A percentile compares a stretch with the other conserved stretches of the same genome.
phyloP scores from a whole-genome alignment of 2,329 filamentous ascomycete species.

The Venturia aucupariae region DNA sequence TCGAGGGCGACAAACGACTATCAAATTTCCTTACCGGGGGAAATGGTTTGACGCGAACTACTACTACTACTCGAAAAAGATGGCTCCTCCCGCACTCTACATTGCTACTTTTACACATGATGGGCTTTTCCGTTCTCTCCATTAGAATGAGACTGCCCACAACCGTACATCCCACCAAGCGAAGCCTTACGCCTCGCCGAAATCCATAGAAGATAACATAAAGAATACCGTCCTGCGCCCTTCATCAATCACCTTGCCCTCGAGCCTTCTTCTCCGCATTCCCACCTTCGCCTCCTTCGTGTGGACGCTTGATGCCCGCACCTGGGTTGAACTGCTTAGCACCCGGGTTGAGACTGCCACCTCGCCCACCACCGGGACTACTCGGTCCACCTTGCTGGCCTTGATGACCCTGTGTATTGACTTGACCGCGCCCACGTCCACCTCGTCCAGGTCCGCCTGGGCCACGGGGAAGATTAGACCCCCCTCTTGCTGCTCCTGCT shows the following conservation, averaged over 20 bases:
- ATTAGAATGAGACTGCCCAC: not conserved
- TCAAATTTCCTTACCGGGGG: not conserved
- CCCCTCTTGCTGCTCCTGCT: constrained; percentile 3
- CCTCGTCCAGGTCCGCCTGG: constrained; percentile 3
- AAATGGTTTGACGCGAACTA: not conserved
- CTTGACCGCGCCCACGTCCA: constrained; percentile 8
- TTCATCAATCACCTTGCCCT: constrained; percentile 4
- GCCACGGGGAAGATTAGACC: constrained; percentile 13
- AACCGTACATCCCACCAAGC: not conserved
- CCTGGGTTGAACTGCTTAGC: constrained; percentile 14
- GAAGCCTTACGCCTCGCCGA: not conserved
- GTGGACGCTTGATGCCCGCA: constrained; percentile 10
- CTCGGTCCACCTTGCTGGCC: constrained; percentile 7
- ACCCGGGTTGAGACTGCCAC: constrained; percentile 10
- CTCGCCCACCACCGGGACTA: constrained; percentile 12
- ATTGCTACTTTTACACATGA: not conserved
- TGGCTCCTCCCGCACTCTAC: not conserved
- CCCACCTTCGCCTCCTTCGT: constrained; percentile 10
- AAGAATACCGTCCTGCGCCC: not conserved
- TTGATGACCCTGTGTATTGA: not conserved
- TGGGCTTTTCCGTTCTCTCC: not conserved
- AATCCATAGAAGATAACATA: not conserved
- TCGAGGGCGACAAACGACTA: not conserved
- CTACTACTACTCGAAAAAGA: not conserved
- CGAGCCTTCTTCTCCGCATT: constrained; percentile 10